Evolutionary conservation across 345 rosid species (phyloP), one percentile per base, ranked within the genome.

Genomic region (Hirschfeldia incana): DNA sequence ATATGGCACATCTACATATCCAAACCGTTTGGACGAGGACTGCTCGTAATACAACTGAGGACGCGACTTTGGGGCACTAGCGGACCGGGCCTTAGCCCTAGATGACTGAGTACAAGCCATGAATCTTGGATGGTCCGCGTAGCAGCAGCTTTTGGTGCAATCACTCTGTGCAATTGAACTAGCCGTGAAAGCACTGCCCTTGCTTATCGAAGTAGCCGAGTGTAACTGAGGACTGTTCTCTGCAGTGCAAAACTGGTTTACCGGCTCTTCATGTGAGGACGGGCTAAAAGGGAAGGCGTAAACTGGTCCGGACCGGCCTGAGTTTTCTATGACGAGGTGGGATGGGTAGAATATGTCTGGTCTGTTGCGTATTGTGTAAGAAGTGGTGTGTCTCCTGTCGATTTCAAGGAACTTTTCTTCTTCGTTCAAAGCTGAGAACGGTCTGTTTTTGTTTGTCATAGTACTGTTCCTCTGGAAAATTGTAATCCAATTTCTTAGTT

Each of bases 31-130:
- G 0, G 98, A 95, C 17, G 84, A 68, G 9, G 92, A 85, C 74
- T 88, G 87, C 78, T 95, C 98, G 1, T 83, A 81, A 16, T 21
- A 55, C 12, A 70, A 55, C 28, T 85, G 91, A 0, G 90, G 91
- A 46, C 98, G 87, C 42, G 87, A 93, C 70, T 85, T 95, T 0
- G 99, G 98, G 21, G 96, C 97, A 67, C 98, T 93, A 3, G 85
- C 74, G 0, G 97, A 95, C 59, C 99, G 86, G 10, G 70, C 82
- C 79, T 93, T 92, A 0, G 98, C 98, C 87, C 69, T 87, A 11
- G 97, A 91, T 28, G 98, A 94, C 82, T 92, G 90, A 0, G 98
- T 94, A 76, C 78, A 86, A 59, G 94, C 80, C 98, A 94, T 95
- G 88, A 89, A 93, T 84, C 85, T 95, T 17, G 99, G 99, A 76